A percentile compares a stretch with the other conserved stretches of the same genome.
These are phyloP conservation scores for Phytopythium vexans DNA, from an alignment of 352 stramenopile species.

Conservation along the genomic window DNA sequence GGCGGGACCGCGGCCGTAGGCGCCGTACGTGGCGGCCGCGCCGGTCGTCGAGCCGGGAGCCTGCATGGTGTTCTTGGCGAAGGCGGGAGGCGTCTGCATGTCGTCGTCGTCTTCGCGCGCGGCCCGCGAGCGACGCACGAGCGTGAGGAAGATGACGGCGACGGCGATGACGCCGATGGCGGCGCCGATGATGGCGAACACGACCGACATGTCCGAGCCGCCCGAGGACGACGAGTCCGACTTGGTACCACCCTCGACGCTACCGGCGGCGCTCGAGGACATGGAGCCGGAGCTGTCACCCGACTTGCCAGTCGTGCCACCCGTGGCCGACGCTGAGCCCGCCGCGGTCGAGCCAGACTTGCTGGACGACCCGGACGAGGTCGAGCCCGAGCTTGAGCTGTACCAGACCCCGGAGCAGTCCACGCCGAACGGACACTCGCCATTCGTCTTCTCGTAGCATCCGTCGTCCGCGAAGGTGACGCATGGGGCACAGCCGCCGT, in stretches of 20 bases:
- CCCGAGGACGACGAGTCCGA: constrained; percentile 11
- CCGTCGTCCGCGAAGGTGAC: constrained; percentile 33
- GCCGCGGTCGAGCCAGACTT: neutral
- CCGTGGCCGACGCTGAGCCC: neutral
- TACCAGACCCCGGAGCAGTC: constrained; percentile 26
- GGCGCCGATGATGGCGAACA: constrained; percentile 74
- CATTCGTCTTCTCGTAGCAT: constrained; percentile 30
- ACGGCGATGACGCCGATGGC: constrained; percentile 79
- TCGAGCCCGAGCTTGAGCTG: constrained; percentile 8
- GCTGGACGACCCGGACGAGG: constrained; percentile 1
- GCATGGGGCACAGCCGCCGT: constrained; percentile 25
- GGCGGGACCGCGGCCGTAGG: constrained; percentile 13
- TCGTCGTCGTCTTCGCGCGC: constrained; percentile 60
- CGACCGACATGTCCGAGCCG: constrained; percentile 63
- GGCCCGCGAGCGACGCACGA: constrained; percentile 68
- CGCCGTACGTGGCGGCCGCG: constrained; percentile 22
- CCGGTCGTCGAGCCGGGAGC: constrained; percentile 27
- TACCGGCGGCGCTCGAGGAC: constrained; percentile 10
- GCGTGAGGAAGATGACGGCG: constrained; percentile 71
- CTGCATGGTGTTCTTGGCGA: constrained; percentile 28
- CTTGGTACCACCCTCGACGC: constrained; percentile 8
- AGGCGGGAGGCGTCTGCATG: constrained; percentile 26
- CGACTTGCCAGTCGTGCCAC: constrained; percentile 10
- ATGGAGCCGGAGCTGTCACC: constrained; percentile 15
- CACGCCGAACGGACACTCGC: constrained; percentile 22